A percentile compares a stretch with the other conserved stretches of the same genome.
phyloP scores from a whole-genome alignment of 768 basidiomycete species.

The Boletus tomentosulus region DNA sequence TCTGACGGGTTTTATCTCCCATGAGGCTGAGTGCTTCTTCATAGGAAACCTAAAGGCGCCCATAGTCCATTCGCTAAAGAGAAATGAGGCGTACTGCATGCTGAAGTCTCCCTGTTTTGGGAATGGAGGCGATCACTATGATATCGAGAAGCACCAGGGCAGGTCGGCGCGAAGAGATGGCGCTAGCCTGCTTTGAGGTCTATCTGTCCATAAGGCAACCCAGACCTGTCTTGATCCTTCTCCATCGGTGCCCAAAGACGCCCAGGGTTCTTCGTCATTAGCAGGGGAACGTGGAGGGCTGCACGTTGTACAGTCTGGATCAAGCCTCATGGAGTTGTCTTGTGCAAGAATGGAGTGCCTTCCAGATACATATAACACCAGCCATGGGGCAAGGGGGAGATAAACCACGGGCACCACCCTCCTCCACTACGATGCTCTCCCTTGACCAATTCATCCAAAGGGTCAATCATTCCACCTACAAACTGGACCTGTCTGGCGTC shows the following conservation, averaged over 20 bases:
- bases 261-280: background rate
- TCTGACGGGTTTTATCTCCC: background rate
- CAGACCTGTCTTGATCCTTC: background rate
- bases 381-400: background rate
- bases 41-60: background rate
- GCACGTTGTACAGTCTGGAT: background rate
- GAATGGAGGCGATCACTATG: background rate
- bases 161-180: background rate
- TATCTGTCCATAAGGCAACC: background rate
- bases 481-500: slow-evolving; percentile 25
- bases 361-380: slow-evolving; percentile 7
- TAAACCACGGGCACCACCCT: background rate
- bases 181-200: too few species aligned
- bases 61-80: background rate
- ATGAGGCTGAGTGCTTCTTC: background rate
- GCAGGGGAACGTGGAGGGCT: background rate
- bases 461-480: slow-evolving; percentile 15
- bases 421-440: slow-evolving; percentile 12
- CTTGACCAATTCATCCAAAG: slow-evolving; percentile 7
- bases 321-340: background rate
- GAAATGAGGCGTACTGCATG: background rate
- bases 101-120: too few species aligned
- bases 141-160: too few species aligned
- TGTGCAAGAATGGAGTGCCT: background rate
- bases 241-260: background rate